A percentile compares a stretch with the other conserved stretches of the same genome.
Evolutionary conservation across 2,329 filamentous ascomycete species (phyloP).

Genomic region (Lasiodiplodia theobromae): DNA sequence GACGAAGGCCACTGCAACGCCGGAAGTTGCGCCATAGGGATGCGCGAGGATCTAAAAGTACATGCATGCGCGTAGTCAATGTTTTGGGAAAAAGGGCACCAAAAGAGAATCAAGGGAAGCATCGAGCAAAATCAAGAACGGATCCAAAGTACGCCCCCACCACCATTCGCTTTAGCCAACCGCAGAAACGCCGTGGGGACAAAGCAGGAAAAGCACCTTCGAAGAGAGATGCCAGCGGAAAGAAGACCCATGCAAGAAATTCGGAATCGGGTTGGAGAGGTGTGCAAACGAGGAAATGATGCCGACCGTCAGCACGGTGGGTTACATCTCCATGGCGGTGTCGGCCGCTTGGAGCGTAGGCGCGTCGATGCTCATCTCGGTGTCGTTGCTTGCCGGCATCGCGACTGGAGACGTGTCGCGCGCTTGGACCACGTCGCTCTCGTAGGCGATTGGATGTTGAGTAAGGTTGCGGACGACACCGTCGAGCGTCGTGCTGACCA

Average conservation of each 20-base stretch:
- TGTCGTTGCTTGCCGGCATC: slow-evolving; percentile 23
- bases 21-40: slow-evolving; percentile 16
- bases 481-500: slow-evolving; percentile 28
- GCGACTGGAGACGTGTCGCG: slow-evolving; percentile 19
- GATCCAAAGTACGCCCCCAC: slow-evolving; percentile 24
- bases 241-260: slow-evolving; percentile 11
- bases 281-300: slow-evolving; percentile 9
- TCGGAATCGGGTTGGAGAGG: slow-evolving; percentile 1
- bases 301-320: background rate
- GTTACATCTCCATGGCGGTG: slow-evolving; percentile 29
- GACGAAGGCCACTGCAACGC: slow-evolving; percentile 24
- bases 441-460: slow-evolving; percentile 29
- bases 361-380: slow-evolving; percentile 30
- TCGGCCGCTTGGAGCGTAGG: slow-evolving; percentile 10
- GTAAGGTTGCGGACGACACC: slow-evolving; percentile 30
- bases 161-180: slow-evolving; percentile 20
- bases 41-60: slow-evolving; percentile 28
- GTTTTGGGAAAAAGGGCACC: slow-evolving; percentile 23
- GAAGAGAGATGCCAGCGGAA: slow-evolving; percentile 12
- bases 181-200: slow-evolving; percentile 20
- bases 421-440: slow-evolving; percentile 29
- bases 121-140: slow-evolving; percentile 25
- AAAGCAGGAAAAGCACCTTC: slow-evolving; percentile 27
- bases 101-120: slow-evolving; percentile 20
- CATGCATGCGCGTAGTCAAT: slow-evolving; percentile 30